Base-by-base conservation (phyloP, 306 rosid genomes). In the Trichosanthes cucumerina region DNA sequence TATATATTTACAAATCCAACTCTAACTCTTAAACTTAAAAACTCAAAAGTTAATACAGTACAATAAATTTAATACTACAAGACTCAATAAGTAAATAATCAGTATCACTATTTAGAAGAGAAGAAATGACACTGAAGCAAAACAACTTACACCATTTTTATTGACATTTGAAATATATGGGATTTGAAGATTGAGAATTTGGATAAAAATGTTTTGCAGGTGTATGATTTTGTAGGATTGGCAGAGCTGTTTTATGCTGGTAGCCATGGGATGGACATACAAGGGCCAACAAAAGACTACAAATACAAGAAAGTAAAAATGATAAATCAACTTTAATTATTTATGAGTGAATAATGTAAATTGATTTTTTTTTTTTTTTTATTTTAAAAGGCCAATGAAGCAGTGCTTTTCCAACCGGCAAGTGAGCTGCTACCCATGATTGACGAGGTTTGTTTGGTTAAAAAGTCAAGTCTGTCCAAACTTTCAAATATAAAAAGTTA, bases 211-310 rank as follows among this genome's bases (percentile, higher is more conserved):
- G 33, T 33, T 62, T 83, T 84, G 49, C 81, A 95, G 98, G 98
- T 95, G 8, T 89, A 82, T 80, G 85, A 78, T 60, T 95, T 95
- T 76, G 97, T 95, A 15, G 86, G 80, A 84, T 85, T 95, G 74
- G 81, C 90, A 4, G 97, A 92, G 82, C 85, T 95, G 28, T 95
- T 91, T 70, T 95, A 95, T 33, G 98, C 98, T 8, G 98, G 97
- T 36, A 95, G 98, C 85, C 98, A 95, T 82, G 98, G 98, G 15
- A 95, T 95, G 98, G 98, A 95, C 86, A 95, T 95, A 10, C 88
- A 84, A 82, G 97, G 96, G 38, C 98, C 98, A 82, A 85, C 93
- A 39, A 87, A 91, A 83, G 78, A 77, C 77, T 53, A 16, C 84
- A 84, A 66, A 76, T 56, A 66, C 80, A 79, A 86, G 72, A 86